Evolutionary conservation across 768 basidiomycete genomes (phyloP).

Genomic region (Suillus lakei): DNA sequence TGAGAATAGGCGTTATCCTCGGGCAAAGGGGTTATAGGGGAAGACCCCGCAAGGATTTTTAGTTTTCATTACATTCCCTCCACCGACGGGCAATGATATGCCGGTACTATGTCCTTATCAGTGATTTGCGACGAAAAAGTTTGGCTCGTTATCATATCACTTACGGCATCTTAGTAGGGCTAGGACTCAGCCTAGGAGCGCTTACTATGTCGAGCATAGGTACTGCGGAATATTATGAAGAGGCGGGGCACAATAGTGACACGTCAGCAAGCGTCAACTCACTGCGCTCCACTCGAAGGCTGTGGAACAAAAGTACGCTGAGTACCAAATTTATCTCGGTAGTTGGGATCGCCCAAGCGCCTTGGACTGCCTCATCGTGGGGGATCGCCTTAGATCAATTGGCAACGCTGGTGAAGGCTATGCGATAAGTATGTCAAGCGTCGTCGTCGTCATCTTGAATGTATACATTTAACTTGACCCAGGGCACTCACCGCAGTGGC

Average conservation of each 20-base stretch:
- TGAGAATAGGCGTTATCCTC: background rate
- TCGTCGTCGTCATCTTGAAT: background rate
- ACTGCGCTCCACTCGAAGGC: background rate
- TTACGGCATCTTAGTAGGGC: background rate
- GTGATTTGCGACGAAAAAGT: background rate
- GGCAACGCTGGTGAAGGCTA: background rate
- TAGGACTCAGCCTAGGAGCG: too few species aligned
- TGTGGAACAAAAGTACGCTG: background rate
- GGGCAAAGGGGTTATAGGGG: background rate
- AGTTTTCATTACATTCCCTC: background rate
- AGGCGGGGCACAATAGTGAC: background rate
- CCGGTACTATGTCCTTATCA: background rate
- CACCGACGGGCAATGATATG: background rate
- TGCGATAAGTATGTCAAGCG: background rate
- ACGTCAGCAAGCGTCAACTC: background rate
- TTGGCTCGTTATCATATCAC: background rate
- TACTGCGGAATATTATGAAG: background rate
- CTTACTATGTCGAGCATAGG: background rate
- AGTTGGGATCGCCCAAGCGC: background rate
- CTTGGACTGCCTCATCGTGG: background rate
- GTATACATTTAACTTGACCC: background rate
- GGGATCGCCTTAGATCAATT: background rate
- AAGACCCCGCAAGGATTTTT: background rate
- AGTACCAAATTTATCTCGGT: background rate
- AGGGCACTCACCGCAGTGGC: background rate